Evolutionary conservation across 2,329 filamentous ascomycete species (phyloP).

Genomic region (Epichloe baconii): DNA sequence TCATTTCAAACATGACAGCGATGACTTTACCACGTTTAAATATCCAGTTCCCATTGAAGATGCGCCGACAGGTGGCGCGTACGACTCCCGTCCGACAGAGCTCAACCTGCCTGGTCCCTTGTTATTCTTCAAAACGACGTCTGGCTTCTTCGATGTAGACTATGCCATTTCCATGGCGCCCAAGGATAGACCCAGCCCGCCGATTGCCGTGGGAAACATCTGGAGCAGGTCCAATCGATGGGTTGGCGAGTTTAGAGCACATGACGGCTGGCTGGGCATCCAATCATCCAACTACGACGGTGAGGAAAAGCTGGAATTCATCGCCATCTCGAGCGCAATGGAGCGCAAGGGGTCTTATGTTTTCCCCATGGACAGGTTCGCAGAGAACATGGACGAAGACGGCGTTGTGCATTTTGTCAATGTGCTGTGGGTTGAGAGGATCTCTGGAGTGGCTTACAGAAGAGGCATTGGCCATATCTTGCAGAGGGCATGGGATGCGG

Average conservation of each 20-base stretch:
- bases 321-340: conserved; percentile 27
- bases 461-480: conserved; percentile 30
- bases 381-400: conserved; percentile 28
- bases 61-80: conserved; percentile 15
- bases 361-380: conserved; percentile 26
- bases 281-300: conserved; percentile 33
- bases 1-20: conserved; percentile 27
- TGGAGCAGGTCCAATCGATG: conserved; percentile 23
- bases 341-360: conserved; percentile 29
- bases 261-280: conserved; percentile 31
- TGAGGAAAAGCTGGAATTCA: conserved; percentile 30
- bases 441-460: conserved; percentile 28
- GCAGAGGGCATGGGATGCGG: conserved; percentile 26
- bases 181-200: conserved; percentile 23
- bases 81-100: conserved; percentile 18
- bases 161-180: conserved; percentile 23
- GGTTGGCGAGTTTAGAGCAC: conserved; percentile 30
- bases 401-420: conserved; percentile 32
- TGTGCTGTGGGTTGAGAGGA: conserved; percentile 32
- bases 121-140: conserved; percentile 26
- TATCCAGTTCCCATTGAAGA: conserved; percentile 30
- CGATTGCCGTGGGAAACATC: conserved; percentile 30
- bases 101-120: conserved; percentile 24
- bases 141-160: conserved; percentile 28
- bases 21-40: conserved; percentile 25